A percentile compares a stretch with the other conserved stretches of the same genome.
phyloP scores from a whole-genome alignment of 805 yeast genomes.

The Pichia pseudocactophila region DNA sequence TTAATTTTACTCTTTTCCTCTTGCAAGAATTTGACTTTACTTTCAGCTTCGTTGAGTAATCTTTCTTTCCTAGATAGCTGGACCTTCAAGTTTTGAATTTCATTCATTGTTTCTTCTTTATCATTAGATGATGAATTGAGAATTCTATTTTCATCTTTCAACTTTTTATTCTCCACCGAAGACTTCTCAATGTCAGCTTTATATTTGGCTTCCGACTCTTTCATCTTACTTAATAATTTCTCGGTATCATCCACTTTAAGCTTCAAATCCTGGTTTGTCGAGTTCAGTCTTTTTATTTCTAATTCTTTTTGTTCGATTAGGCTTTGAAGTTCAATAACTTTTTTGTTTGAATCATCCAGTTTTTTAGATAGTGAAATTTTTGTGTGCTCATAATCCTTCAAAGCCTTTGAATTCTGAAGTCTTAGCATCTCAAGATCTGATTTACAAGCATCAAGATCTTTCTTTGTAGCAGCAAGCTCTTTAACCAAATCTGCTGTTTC shows the following conservation, averaged over 20 bases:
- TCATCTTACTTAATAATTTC: constrained; percentile 12
- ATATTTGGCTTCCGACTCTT: constrained; percentile 27
- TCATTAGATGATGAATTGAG: constrained; percentile 30
- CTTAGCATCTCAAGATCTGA: constrained; percentile 26
- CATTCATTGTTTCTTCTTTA: constrained; percentile 40
- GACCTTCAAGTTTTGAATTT: constrained; percentile 37
- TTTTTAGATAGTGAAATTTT: constrained; percentile 21
- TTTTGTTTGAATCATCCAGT: constrained; percentile 13
- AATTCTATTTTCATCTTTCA: constrained; percentile 26
- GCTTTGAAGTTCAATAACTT: constrained; percentile 15
- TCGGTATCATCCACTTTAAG: constrained; percentile 3
- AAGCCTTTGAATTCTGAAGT: constrained; percentile 29
- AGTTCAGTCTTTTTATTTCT: constrained; percentile 15
- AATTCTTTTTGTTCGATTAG: constrained; percentile 12
- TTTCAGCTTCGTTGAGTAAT: constrained; percentile 30
- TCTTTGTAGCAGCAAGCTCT: constrained; percentile 2
- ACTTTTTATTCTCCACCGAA: constrained; percentile 29
- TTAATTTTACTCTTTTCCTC: constrained; percentile 33
- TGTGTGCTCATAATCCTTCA: constrained; percentile 28
- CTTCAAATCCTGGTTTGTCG: constrained; percentile 11
- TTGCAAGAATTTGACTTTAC: constrained; percentile 29
- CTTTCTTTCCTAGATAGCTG: constrained; percentile 39
- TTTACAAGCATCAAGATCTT: constrained; percentile 8
- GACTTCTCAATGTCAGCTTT: constrained; percentile 23
- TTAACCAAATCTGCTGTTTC: constrained; percentile 2